These are phyloP conservation scores for Neurospora sp. DNA, from an alignment of 2,329 filamentous ascomycete species.

Conservation along the genomic window DNA sequence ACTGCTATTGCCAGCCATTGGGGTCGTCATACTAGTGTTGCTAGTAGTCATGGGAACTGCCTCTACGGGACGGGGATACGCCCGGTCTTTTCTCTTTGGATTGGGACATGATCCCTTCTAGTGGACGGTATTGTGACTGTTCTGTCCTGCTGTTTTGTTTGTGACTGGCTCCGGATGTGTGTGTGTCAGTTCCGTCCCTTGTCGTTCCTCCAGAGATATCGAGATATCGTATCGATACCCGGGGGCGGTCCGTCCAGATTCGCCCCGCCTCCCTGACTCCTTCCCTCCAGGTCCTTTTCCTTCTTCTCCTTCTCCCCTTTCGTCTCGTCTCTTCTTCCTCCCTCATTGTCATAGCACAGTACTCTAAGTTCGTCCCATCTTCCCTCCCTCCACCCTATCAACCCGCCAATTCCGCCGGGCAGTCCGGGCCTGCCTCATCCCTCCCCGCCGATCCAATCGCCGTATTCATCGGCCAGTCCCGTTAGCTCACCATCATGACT, in stretches of 20 bases:
- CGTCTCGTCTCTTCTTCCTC: neutral
- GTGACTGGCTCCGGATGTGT: neutral
- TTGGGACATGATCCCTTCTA: neutral
- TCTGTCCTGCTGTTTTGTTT: neutral
- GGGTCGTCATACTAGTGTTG: neutral
- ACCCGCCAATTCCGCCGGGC: conserved; percentile 2
- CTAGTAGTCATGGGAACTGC: neutral
- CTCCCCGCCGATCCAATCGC: neutral
- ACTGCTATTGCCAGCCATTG: neutral
- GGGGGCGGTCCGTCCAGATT: neutral
- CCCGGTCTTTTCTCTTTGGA: neutral
- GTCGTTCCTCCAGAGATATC: neutral
- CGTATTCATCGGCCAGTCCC: neutral
- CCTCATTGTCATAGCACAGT: neutral
- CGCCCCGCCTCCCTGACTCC: neutral
- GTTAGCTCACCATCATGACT: conserved; percentile 8
- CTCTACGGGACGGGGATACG: neutral
- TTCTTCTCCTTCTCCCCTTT: neutral
- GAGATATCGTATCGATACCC: neutral
- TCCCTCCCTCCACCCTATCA: neutral
- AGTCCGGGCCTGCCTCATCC: neutral
- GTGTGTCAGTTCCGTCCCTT: neutral
- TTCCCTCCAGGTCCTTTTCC: neutral
- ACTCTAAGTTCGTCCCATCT: neutral
- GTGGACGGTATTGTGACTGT: neutral